Evolutionary conservation across 257 asterid genomes (phyloP).

Genomic region (Haberlea rhodopensis): DNA sequence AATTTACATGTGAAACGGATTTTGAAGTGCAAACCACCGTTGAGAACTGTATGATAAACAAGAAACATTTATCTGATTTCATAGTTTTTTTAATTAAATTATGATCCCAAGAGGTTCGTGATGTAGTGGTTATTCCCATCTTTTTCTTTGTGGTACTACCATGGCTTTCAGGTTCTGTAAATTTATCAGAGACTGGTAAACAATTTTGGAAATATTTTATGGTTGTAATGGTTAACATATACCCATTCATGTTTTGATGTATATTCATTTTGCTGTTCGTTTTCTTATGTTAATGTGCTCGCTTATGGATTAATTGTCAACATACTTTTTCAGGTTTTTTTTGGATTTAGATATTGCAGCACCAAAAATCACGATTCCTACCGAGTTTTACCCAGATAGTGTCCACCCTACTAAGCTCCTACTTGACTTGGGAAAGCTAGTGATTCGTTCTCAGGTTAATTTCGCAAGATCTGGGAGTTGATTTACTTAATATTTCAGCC

Average conservation of each 20-base stretch:
- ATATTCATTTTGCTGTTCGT: neutral
- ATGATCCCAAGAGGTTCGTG: neutral
- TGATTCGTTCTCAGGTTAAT: constrained; percentile 77
- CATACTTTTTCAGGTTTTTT: constrained; percentile 59
- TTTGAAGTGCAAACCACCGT: neutral
- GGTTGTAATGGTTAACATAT: neutral
- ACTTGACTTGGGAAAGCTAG: constrained; percentile 92
- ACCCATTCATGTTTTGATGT: neutral
- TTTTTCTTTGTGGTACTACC: neutral
- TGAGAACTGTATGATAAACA: neutral
- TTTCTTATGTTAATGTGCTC: constrained; percentile 22
- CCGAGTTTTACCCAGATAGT: constrained; percentile 77
- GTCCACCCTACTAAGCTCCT: constrained; percentile 84
- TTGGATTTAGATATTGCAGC: constrained; percentile 98
- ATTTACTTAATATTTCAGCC: constrained; percentile 20
- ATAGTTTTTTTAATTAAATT: neutral
- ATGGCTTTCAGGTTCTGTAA: neutral
- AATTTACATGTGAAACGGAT: constrained; percentile 8
- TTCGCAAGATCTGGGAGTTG: constrained; percentile 24
- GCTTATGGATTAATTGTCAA: constrained; percentile 21
- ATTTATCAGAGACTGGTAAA: neutral
- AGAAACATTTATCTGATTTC: neutral
- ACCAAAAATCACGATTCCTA: constrained; percentile 90
- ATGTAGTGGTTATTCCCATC: constrained; percentile 10
- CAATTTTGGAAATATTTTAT: neutral